These are phyloP conservation scores for Setaria viridis DNA, from an alignment of 202 grass and related monocot species.

Conservation along the genomic window DNA sequence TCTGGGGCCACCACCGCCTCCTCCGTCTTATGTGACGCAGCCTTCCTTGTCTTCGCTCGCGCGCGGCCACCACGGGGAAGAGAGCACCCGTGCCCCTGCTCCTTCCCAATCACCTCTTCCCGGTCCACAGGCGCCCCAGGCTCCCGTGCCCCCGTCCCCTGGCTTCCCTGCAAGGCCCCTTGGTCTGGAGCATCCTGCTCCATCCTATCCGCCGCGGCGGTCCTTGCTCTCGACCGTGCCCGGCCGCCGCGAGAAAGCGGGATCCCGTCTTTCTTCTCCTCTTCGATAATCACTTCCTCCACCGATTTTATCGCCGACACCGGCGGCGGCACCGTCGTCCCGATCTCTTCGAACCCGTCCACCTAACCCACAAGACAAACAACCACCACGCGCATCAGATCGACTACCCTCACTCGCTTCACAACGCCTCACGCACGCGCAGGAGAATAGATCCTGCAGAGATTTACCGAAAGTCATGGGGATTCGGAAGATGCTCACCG, in stretches of 20 bases:
- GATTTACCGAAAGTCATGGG: not conserved
- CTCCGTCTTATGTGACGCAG: conserved; percentile 8
- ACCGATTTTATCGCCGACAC: not conserved
- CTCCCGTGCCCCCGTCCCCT: not conserved
- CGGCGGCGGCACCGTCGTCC: conserved; percentile 28
- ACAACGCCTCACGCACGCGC: not conserved
- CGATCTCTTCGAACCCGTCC: conserved; percentile 46
- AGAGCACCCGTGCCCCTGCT: conserved; percentile 55
- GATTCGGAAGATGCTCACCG: conserved; percentile 37
- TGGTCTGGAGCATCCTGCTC: no score
- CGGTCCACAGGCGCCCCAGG: not conserved
- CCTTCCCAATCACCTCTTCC: conserved; percentile 17
- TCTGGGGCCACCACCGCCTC: conserved; percentile 23
- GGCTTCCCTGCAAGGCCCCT: no score
- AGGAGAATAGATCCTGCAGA: not conserved
- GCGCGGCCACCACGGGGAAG: conserved; percentile 56
- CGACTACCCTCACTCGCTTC: not conserved
- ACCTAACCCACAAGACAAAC: conserved; percentile 26
- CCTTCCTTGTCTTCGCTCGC: not conserved
- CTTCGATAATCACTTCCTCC: not conserved
- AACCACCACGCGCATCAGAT: conserved; percentile 14
- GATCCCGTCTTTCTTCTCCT: conserved; percentile 49
- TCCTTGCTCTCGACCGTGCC: no score
- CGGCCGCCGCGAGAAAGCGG: conserved; percentile 44
- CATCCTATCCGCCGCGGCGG: no score